phyloP scores from a whole-genome alignment of 305 asterid genomes.

The Withania somnifera region DNA sequence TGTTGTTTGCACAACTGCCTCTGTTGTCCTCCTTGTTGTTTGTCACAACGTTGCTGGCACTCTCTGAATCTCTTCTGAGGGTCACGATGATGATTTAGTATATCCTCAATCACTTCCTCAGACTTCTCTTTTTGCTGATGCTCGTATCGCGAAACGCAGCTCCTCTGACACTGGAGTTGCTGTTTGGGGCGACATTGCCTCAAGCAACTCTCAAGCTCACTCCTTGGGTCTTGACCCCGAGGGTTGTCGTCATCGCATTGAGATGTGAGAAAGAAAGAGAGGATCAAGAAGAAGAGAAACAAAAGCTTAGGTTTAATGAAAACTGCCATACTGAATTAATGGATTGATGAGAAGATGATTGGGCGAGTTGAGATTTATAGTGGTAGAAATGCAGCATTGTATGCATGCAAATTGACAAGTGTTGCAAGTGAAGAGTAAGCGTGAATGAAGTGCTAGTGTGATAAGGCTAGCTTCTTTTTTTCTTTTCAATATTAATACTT shows the following conservation, averaged over 20 bases:
- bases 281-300: neutral
- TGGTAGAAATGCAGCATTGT: neutral
- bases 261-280: neutral
- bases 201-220: neutral
- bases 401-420: neutral
- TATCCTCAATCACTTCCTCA: neutral
- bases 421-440: neutral
- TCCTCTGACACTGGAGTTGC: neutral
- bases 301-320: neutral
- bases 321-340: neutral
- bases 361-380: neutral
- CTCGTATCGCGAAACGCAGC: neutral
- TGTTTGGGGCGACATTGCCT: neutral
- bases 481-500: too few species aligned
- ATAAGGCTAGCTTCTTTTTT: neutral
- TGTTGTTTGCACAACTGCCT: neutral
- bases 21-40: neutral
- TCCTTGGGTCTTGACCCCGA: neutral
- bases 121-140: neutral
- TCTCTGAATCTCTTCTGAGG: conserved; percentile 10
- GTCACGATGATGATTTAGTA: neutral
- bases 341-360: neutral
- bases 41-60: conserved; percentile 18
- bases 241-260: neutral
- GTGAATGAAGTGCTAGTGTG: neutral